Evolutionary conservation across 1,284 basidiomycete genomes (phyloP), one percentile per base, ranked within the genome.

Genomic region (Puccinia coronata): DNA sequence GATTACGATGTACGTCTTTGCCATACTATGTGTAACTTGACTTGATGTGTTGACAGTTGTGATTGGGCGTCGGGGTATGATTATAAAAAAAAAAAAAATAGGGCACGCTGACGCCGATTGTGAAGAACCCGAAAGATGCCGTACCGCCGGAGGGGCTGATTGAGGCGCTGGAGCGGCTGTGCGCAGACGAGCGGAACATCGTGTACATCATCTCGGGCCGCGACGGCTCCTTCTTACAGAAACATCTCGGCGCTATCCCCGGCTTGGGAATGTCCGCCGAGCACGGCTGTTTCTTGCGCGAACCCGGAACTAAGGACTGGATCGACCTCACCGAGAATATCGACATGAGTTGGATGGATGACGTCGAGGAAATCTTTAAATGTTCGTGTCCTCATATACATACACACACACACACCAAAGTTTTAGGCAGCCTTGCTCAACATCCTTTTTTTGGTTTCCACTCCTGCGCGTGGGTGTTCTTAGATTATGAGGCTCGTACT

Each of bases 141-240:
- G 88, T 92, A 11, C 96, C 96, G 0, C 92, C 94, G 0, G 87
- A 89, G 20, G 88, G 90, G 34, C 92, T 96, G 23, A 90, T 96
- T 36, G 88, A 90, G 63, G 93, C 93, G 0, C 91, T 99, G 82
- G 87, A 90, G 69, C 87, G 88, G 79, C 90, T 99, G 47, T 88
- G 91, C 0, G 88, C 89, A 16, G 96, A 99, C 86, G 92, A 93
- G 65, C 89, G 89, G 84, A 99, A 99, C 86, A 85, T 98, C 57
- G 94, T 98, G 80, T 99, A 95, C 88, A 94, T 99, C 86, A 98
- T 99, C 86, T 97, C 95, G 0, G 96, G 96, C 4, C 92, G 97
- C n/a, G 96, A 99, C 86, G 91, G 92, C 78, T 92, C 88, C 72
- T 99, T 99, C 90, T 89, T 99, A 39, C 92, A 94, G 85, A 90